Conservation (phyloP, 1,284 basidiomycete species). For the Malassezia japonica region DNA sequence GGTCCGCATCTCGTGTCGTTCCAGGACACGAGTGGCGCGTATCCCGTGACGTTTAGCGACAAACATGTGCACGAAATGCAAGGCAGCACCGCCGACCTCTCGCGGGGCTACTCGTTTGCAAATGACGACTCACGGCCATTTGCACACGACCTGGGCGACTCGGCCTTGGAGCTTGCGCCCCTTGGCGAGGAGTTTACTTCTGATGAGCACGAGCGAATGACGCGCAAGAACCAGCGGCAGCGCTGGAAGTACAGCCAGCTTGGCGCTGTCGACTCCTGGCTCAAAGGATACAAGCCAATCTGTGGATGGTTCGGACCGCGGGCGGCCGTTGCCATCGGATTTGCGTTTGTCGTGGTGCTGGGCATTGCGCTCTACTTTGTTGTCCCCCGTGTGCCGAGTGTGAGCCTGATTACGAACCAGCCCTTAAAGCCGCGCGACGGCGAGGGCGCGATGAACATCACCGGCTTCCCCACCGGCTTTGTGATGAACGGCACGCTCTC, state of each 20-base stretch:
- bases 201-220: conserved; percentile 12
- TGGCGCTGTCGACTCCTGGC: conserved; percentile 3
- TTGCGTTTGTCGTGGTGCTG: conserved; percentile 2
- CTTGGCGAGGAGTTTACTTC: conserved; percentile 10
- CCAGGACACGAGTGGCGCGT: background rate
- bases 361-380: conserved; percentile 12
- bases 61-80: background rate
- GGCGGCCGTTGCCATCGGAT: background rate
- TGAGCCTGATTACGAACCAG: background rate
- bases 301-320: conserved; percentile 11
- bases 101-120: background rate
- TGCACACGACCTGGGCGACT: conserved; percentile 2
- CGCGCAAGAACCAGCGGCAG: conserved; percentile 5
- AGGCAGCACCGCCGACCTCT: too few species aligned
- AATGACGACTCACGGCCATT: conserved; percentile 1
- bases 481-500: conserved; percentile 15
- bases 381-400: conserved; percentile 14
- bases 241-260: background rate
- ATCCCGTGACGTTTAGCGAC: background rate
- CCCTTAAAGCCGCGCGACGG: background rate
- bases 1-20: conserved; percentile 4
- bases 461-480: conserved; percentile 8
- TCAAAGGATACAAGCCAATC: background rate
- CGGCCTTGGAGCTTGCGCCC: conserved; percentile 5
- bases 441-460: conserved; percentile 6